Evolutionary conservation across 2,329 filamentous ascomycete species (phyloP).

Genomic region (Nothopassalora personata): DNA sequence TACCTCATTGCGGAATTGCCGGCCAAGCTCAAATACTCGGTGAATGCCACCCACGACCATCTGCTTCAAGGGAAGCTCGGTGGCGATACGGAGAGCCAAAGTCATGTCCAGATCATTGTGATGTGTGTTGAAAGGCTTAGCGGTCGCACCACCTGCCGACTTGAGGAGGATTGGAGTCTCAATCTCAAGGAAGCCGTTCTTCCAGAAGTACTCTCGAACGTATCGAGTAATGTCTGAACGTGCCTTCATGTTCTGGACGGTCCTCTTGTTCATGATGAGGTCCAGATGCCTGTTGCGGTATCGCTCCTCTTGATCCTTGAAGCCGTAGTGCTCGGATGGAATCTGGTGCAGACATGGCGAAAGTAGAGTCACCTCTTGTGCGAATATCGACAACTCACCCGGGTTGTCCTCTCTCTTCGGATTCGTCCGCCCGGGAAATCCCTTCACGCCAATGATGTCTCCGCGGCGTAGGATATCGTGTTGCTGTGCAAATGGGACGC

Average conservation of each 20-base stretch:
- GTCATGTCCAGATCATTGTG: constrained; percentile 96
- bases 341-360: constrained; percentile 88
- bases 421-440: constrained; percentile 76
- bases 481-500: constrained; percentile 73
- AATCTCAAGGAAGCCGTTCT: constrained; percentile 82
- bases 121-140: constrained; percentile 88
- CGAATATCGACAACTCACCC: constrained; percentile 91
- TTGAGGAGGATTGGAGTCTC: constrained; percentile 97
- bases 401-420: constrained; percentile 68
- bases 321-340: constrained; percentile 85
- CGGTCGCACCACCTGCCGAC: constrained; percentile 91
- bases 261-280: constrained; percentile 90
- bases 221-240: constrained; percentile 84
- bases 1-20: constrained; percentile 85
- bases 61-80: constrained; percentile 96
- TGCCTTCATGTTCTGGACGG: constrained; percentile 76
- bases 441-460: constrained; percentile 85
- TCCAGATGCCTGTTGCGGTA: constrained; percentile 93
- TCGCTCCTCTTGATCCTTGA: constrained; percentile 91
- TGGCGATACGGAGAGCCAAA: constrained; percentile 90
- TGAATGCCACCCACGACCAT: constrained; percentile 88
- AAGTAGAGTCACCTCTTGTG: constrained; percentile 75
- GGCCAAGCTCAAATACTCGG: constrained; percentile 91
- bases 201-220: constrained; percentile 81
- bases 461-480: constrained; percentile 85